Evolutionary conservation across 2,329 filamentous ascomycete species (phyloP).

Genomic region (Orbilia oligospora): DNA sequence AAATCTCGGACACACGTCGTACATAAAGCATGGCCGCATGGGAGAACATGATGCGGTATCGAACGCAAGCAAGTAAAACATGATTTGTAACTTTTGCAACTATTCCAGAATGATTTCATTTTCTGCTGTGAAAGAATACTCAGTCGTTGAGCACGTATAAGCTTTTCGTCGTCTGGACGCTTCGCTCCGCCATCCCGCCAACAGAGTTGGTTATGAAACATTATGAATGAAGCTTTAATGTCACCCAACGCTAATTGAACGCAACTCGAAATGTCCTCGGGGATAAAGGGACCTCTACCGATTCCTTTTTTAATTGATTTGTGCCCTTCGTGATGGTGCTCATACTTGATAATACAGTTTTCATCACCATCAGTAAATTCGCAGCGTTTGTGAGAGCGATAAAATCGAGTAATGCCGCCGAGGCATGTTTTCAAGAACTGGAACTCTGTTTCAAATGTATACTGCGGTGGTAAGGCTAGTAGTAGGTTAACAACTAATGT

Average conservation of each 20-base stretch:
- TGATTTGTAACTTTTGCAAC: background rate
- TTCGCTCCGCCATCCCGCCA: background rate
- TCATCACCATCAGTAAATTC: constrained; percentile 1
- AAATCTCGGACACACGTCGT: background rate
- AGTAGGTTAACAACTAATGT: background rate
- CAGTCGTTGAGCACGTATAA: background rate
- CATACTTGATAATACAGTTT: background rate
- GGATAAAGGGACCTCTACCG: background rate
- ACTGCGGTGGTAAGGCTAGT: background rate
- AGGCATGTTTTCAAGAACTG: constrained; percentile 8
- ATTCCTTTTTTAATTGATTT: constrained; percentile 2
- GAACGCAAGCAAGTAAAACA: constrained; percentile 2
- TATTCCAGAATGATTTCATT: background rate
- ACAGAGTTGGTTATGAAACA: background rate
- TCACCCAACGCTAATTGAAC: background rate
- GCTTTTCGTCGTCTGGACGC: background rate
- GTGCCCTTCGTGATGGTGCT: constrained; percentile 10
- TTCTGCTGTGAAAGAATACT: background rate
- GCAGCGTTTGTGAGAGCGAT: constrained; percentile 4
- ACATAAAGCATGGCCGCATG: background rate
- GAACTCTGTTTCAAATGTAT: background rate
- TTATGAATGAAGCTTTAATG: background rate
- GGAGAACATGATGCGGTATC: background rate
- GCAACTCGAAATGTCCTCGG: background rate
- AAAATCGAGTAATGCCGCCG: background rate